Evolutionary conservation across 2,329 filamentous ascomycete genomes (phyloP), one percentile per base, ranked within the genome.

Genomic region (Metarhizium rileyi): DNA sequence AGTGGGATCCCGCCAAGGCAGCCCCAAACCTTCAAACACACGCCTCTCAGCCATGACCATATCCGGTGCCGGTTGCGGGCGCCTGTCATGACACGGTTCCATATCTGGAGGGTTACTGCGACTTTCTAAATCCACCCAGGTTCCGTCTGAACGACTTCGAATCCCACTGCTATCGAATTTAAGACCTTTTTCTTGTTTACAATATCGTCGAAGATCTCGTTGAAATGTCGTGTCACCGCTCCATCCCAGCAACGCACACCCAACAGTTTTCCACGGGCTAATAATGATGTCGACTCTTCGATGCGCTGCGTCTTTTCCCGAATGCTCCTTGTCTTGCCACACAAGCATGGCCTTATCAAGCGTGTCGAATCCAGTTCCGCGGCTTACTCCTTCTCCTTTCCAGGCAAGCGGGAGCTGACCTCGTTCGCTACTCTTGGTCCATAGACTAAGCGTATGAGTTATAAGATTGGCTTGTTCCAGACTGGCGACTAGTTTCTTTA

Each of bases 81-180:
- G 22, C 16, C 16, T 23, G 9, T 22, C n/a, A 26, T 18, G 23
- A 35, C n/a, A 6, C n/a, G 25, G 22, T 20, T 23, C 22, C 45
- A 41, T 22, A 12, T 33, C 30, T 14, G 38, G 10, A 20, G 22
- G 9, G 16, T 5, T 18, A 25, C 6, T 7, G 8, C 20, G 38
- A 61, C 71, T 85, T 76, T 83, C 79, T 7, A 93, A 59, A 63
- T 93, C 83, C n/a, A 91, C 78, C 71, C 83, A 83, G 3, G 69
- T 67, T 2, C 87, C 87, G 48, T 82, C 80, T 8, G 60, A 65
- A 8, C 83, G 74, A 59, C 81, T 81, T 42, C 90, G 76, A 10
- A 95, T 79, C 0, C 93, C 93, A 59, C 87, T 94, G 54, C 86
- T 93, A 62, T 96, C 90, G 62, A 97, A 97, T 64, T 93, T 95